These are phyloP conservation scores for Pseudoneurospora amorphoporcata DNA, from an alignment of 495 filamentous ascomycete species.

Conservation along the genomic window DNA sequence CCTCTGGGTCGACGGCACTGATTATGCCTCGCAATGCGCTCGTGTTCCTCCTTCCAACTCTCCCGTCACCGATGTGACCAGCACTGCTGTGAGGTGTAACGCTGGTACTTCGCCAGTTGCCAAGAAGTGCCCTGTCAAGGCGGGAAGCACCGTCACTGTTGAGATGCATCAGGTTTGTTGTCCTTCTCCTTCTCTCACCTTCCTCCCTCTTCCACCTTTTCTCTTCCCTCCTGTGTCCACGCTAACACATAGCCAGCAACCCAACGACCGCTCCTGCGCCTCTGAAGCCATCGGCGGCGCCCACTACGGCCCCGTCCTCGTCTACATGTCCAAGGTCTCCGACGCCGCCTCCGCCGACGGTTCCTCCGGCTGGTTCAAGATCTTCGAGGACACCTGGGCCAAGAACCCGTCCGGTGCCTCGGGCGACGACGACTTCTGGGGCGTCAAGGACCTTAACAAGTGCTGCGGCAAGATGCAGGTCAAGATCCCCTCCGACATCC, in stretches of 20 bases:
- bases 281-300: constrained; percentile 40
- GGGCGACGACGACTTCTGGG: constrained; percentile 40
- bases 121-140: constrained; percentile 36
- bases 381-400: constrained; percentile 39
- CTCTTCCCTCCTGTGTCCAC: background rate
- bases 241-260: constrained; percentile 29
- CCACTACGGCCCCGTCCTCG: constrained; percentile 39
- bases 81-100: constrained; percentile 32
- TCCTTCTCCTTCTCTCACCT: background rate
- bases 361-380: constrained; percentile 40
- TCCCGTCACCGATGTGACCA: constrained; percentile 33
- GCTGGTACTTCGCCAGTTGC: constrained; percentile 22
- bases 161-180: constrained; percentile 42
- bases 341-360: constrained; percentile 39
- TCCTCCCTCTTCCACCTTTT: background rate
- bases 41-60: constrained; percentile 35
- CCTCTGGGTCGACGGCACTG: constrained; percentile 40
- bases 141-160: constrained; percentile 37
- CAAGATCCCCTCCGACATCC: constrained; percentile 36
- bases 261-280: constrained; percentile 29
- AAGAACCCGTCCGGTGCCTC: constrained; percentile 19
- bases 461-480: constrained; percentile 43
- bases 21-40: constrained; percentile 32
- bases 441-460: constrained; percentile 41
- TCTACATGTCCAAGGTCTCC: constrained; percentile 43